Base-by-base conservation (phyloP, 768 basidiomycete species). In the Termitomyces sp. region DNA sequence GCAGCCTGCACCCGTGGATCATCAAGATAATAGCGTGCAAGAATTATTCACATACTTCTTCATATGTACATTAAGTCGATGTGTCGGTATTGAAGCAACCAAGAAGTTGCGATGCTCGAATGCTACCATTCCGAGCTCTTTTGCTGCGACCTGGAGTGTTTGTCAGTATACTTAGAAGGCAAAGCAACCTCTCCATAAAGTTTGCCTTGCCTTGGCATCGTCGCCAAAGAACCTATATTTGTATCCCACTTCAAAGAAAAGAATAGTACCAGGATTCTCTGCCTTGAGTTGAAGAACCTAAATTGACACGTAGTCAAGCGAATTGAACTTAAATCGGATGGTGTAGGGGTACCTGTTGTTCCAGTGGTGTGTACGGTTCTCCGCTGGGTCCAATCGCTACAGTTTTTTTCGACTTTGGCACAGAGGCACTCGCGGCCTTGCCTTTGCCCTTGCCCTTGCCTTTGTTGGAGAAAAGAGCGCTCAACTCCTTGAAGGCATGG, bases 231-330 rank as follows among this genome's bases (percentile, higher is more conserved):
- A 94, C 50, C 76, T 81, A 66, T 84, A 88, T 67, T 88, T 94
- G 68, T 94, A 94, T 5, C 92, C 92, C 27, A 88, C 84, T 66
- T 93, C 87, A 22, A 94, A 73, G 79, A 94, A 84, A 12, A 94
- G 73, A 33, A 94, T 58, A 4, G 82, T 83, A 11, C 79, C 88
- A 1, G 79, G 76, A 66, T 91, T 76, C 18, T 85, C 80, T 51
- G 74, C 72, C 69, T 91, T 89, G 12, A 93, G 70, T 52, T 78
- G 66, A 23, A 76, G 62, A 29, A 86, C 75, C 84, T 85, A 45
- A 47, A n/a, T 41, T 18, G 13, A 47, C n/a, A 33, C 16, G 20
- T n/a, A 44, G 20, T 45, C 29, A 31, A 53, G 10, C 23, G 15
- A 36, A 31, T 38, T 46, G 42, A 40, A 35, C 12, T 32, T 13